These are phyloP conservation scores for Larix kaempferi DNA, from an alignment of 75 land plant species.

Conservation along the genomic window DNA sequence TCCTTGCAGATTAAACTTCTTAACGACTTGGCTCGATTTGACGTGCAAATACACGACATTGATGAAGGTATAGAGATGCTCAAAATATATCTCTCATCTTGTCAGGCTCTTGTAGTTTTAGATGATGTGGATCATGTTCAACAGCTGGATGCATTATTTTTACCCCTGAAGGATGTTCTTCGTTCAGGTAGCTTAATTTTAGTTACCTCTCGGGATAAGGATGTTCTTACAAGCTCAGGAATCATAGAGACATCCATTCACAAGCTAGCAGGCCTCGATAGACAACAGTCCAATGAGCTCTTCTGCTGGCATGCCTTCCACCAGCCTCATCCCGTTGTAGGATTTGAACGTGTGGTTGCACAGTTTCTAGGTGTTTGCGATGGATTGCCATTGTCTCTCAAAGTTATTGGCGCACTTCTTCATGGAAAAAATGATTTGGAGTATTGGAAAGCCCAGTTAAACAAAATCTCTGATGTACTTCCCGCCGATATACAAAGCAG, in stretches of 20 bases:
- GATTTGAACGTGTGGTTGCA: background rate
- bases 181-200: background rate
- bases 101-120: background rate
- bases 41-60: background rate
- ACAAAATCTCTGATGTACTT: background rate
- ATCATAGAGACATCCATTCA: background rate
- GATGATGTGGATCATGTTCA: constrained; percentile 1
- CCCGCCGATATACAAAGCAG: background rate
- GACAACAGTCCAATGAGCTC: background rate
- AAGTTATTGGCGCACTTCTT: background rate
- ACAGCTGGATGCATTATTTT: constrained; percentile 1
- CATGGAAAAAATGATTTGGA: background rate
- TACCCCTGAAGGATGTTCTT: background rate
- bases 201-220: background rate
- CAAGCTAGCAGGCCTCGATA: background rate
- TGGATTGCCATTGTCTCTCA: background rate
- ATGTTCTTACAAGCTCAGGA: background rate
- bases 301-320: background rate
- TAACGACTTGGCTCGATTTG: background rate
- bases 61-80: constrained; percentile 1
- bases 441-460: background rate
- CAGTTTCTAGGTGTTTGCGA: background rate
- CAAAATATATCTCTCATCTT: background rate
- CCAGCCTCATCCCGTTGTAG: background rate
- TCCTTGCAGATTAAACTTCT: background rate